Base-by-base conservation (phyloP, 805 yeast species). In the Ogataea pilisensis region DNA sequence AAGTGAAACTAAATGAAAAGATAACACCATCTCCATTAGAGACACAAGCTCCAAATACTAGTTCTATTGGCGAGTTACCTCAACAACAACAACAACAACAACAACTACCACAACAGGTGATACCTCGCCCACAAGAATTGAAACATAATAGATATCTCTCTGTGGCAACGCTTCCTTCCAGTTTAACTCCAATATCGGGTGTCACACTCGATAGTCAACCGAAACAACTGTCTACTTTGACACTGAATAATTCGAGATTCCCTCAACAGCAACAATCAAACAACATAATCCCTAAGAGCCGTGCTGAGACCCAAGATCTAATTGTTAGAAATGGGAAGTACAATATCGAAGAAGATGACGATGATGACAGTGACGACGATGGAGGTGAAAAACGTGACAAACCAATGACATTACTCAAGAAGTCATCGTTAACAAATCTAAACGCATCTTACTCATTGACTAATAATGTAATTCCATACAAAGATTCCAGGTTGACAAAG, bases 1-100 rank as follows among this genome's bases (percentile, higher is more conserved):
- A 79, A 42, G 63, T 63, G 27, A 39, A 55, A n/a, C 53, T 51
- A 21, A 82, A 84, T 55, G 79, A 76, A 40, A 48, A 42, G 1
- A 61, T 62, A 5, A 73, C 85, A 0, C 88, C 90, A 3, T 63
- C 77, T 7, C 67, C 61, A 27, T 46, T 63, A 13, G 37, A 59
- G 8, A 50, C 50, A 16, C 18, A 34, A 34, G 18, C 28, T 17
- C 20, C 19, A 22, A 8, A 34, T 21, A 19, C 21, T 4, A 3
- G 7, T n/a, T n/a, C n/a, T n/a, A n/a, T n/a, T n/a, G n/a, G n/a
- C n/a, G n/a, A n/a, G n/a, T n/a, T n/a, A n/a, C n/a, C n/a, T n/a
- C 12, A n/a, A 6, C 5, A n/a, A 16, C 12, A 12, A 14, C 5
- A n/a, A 9, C 14, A 27, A 14, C 11, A 8, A 27, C 14, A 27